These are phyloP conservation scores for Pleurotus pulmonarius DNA, from an alignment of 768 basidiomycete species.

Conservation along the genomic window DNA sequence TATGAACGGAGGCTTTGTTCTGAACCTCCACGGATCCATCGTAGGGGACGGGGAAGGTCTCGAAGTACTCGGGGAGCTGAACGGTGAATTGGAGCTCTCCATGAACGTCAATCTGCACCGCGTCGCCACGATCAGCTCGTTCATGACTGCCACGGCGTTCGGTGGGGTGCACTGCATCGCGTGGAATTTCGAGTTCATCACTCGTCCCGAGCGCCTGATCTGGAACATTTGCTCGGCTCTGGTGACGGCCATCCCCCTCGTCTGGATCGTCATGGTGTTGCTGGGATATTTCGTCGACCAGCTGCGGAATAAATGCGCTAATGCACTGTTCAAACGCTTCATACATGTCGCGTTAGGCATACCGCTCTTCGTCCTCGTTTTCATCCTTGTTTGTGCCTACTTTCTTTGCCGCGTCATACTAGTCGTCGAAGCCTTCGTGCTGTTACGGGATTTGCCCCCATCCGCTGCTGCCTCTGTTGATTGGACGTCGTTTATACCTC, in stretches of 20 bases:
- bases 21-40: no score
- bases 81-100: no score
- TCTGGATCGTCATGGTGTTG: neutral
- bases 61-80: no score
- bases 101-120: no score
- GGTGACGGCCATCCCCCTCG: conserved; percentile 10
- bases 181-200: conserved; percentile 20
- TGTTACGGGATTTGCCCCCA: conserved; percentile 7
- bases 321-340: no score
- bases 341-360: no score
- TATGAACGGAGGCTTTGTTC: no score
- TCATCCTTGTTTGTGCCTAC: neutral
- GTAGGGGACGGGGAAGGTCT: no score
- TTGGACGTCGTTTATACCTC: conserved; percentile 17
- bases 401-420: conserved; percentile 8
- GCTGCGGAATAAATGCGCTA: no score
- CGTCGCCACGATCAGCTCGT: no score
- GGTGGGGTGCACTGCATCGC: conserved; percentile 23
- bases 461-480: conserved; percentile 9
- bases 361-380: neutral
- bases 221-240: conserved; percentile 17
- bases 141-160: conserved; percentile 13
- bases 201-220: conserved; percentile 10
- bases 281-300: no score
- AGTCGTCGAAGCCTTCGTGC: conserved; percentile 10